phyloP scores from a whole-genome alignment of 768 basidiomycete species.

The Tulasnella sp. region DNA sequence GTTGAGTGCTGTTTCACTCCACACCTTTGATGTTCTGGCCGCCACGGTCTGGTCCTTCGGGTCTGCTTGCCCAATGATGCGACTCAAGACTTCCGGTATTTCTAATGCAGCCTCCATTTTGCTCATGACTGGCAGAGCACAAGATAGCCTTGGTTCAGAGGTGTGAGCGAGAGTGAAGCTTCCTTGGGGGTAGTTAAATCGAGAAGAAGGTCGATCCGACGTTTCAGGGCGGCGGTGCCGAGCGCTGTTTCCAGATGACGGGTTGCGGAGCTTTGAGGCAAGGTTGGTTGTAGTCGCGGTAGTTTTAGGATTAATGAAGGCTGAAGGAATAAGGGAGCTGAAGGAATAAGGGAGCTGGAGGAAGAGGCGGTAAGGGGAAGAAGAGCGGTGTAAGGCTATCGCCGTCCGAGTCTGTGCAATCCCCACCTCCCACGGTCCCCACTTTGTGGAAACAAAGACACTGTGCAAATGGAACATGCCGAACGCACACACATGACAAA shows the following conservation, averaged over 20 bases:
- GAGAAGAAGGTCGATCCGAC: neutral
- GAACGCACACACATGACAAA: neutral
- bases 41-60: neutral
- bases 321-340: neutral
- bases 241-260: neutral
- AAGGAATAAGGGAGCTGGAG: neutral
- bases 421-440: neutral
- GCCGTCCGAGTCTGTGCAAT: neutral
- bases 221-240: neutral
- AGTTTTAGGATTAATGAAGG: neutral
- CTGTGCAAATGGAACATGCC: neutral
- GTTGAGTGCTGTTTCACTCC: slow-evolving; percentile 17
- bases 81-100: slow-evolving; percentile 18
- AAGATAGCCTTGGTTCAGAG: neutral
- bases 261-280: neutral
- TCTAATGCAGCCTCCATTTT: slow-evolving; percentile 15
- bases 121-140: neutral
- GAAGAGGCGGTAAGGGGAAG: neutral
- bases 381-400: slow-evolving; percentile 11
- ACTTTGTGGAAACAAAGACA: neutral
- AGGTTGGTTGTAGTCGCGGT: neutral
- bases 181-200: neutral
- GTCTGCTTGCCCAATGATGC: slow-evolving; percentile 10
- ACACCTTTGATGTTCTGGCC: slow-evolving; percentile 12
- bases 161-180: neutral